A percentile compares a stretch with the other conserved stretches of the same genome.
Evolutionary conservation across 768 basidiomycete genomes (phyloP).

Genomic region (Suillus luteus): DNA sequence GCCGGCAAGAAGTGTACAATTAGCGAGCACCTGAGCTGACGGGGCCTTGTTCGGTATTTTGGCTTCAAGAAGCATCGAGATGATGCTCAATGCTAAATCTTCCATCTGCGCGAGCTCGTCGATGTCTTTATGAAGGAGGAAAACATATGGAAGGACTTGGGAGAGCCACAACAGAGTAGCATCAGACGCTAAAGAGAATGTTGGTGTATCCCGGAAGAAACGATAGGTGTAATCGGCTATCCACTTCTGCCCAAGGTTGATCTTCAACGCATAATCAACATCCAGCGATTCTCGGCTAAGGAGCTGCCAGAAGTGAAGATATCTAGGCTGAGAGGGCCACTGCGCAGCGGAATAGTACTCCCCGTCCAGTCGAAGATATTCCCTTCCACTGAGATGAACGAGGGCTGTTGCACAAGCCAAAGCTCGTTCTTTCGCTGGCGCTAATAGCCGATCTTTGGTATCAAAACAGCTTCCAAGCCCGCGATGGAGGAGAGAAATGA

Average conservation of each 20-base stretch:
- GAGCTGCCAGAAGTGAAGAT: slow-evolving; percentile 10
- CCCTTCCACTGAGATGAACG: slow-evolving; percentile 13
- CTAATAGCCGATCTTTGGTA: slow-evolving; percentile 7
- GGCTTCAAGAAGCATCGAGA: slow-evolving; percentile 4
- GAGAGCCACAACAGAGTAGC: slow-evolving; percentile 11
- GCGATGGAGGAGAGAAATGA: slow-evolving; percentile 14
- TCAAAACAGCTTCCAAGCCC: slow-evolving; percentile 15
- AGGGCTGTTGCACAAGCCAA: slow-evolving; percentile 17
- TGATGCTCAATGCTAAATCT: slow-evolving; percentile 5
- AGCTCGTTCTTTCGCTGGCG: slow-evolving; percentile 14
- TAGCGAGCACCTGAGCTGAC: slow-evolving; percentile 13
- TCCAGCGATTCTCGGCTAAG: slow-evolving; percentile 6
- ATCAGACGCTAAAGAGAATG: slow-evolving; percentile 7
- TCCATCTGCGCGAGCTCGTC: slow-evolving; percentile 9
- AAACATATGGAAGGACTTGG: slow-evolving; percentile 13
- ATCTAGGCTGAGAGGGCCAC: slow-evolving; percentile 9
- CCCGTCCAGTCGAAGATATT: slow-evolving; percentile 10
- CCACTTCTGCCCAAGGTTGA: slow-evolving; percentile 7
- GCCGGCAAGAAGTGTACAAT: slow-evolving; percentile 15
- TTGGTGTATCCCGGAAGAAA: slow-evolving; percentile 9
- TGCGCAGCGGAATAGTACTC: slow-evolving; percentile 9
- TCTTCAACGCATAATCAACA: slow-evolving; percentile 9
- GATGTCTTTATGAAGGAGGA: slow-evolving; percentile 8
- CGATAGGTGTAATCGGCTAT: slow-evolving; percentile 9
- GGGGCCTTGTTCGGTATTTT: slow-evolving; percentile 2